Evolutionary conservation across 768 basidiomycete genomes (phyloP).

Genomic region (Tylopilus rubrobrunneus): DNA sequence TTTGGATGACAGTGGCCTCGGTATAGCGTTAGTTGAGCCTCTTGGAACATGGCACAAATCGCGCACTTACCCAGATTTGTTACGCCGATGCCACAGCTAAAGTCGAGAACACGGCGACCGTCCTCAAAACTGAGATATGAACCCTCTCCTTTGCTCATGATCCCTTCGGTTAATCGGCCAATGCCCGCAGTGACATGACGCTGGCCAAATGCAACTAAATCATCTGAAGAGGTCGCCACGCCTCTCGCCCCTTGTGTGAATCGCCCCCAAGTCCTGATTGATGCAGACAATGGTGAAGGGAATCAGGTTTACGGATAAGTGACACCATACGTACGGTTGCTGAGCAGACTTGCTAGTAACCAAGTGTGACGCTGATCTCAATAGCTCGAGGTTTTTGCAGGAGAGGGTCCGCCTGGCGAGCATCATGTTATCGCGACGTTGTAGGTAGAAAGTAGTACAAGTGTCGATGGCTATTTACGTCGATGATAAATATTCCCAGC

Average conservation of each 20-base stretch:
- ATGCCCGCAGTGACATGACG: conserved; percentile 46
- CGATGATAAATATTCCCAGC: not conserved
- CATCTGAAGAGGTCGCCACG: conserved; percentile 21
- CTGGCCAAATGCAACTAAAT: conserved; percentile 36
- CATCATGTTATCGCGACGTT: not conserved
- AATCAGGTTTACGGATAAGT: not conserved
- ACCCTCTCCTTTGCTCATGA: conserved; percentile 67
- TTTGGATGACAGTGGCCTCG: conserved; percentile 85
- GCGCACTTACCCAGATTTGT: conserved; percentile 64
- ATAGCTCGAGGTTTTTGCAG: not conserved
- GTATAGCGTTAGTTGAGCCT: not conserved
- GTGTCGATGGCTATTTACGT: no score
- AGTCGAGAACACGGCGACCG: conserved; percentile 75
- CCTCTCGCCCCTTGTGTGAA: conserved; percentile 7
- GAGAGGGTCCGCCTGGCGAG: conserved; percentile 11
- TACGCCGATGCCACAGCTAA: conserved; percentile 86
- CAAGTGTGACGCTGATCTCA: not conserved
- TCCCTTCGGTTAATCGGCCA: conserved; percentile 42
- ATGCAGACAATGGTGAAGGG: not conserved
- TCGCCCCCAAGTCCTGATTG: not conserved
- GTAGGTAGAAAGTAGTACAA: not conserved
- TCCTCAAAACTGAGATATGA: conserved; percentile 71
- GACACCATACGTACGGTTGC: conserved; percentile 13
- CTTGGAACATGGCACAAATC: not conserved
- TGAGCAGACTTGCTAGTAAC: not conserved